Base-by-base conservation (phyloP, 768 basidiomycete genomes). In the Termitomyces eurrhizus region DNA sequence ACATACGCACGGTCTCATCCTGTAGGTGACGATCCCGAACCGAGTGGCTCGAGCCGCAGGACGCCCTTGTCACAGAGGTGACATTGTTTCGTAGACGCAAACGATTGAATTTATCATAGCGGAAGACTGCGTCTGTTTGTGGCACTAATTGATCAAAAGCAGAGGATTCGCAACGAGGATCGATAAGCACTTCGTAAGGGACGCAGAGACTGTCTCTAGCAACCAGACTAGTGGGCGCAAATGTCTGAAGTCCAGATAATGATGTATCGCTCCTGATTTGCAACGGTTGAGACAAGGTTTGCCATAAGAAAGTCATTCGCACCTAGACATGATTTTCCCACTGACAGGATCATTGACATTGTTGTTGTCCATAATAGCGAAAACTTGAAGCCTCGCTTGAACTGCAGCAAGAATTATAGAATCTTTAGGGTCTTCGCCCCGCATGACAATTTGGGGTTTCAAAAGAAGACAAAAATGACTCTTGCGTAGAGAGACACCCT, bases 21-120 rank as follows among this genome's bases (percentile, higher is more conserved):
- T 83, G 80, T 35, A 92, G 68, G 70, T 92, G 89, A 32, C 78
- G 76, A 45, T 69, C 72, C 55, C 57, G 60, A 7, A 70, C 67
- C 14, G 71, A 64, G 32, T 69, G 67, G 21, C 70, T 67, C 59
- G 75, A 74, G n/a, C 83, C 79, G 9, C 71, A 65, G 16, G 76
- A 70, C 12, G 70, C 63, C 56, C 74, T 75, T 35, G 69, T 71
- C n/a, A 74, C 69, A 12, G 85, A 82, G 36, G 87, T 85, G 35
- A 88, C 74, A 62, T 83, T 85, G 65, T 87, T 92, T 48, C 88
- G 87, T 55, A 95, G 75, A 39, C 95, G 87, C 9, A 97, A 81
- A 45, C 89, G 88, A 73, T 98, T 98, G 78, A 96, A 96, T 70
- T 92, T 94, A 79, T 98, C 95, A 70, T 95, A 93, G 51, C 87